Conservation (phyloP, 345 rosid genomes). For the Camelina neglecta region DNA sequence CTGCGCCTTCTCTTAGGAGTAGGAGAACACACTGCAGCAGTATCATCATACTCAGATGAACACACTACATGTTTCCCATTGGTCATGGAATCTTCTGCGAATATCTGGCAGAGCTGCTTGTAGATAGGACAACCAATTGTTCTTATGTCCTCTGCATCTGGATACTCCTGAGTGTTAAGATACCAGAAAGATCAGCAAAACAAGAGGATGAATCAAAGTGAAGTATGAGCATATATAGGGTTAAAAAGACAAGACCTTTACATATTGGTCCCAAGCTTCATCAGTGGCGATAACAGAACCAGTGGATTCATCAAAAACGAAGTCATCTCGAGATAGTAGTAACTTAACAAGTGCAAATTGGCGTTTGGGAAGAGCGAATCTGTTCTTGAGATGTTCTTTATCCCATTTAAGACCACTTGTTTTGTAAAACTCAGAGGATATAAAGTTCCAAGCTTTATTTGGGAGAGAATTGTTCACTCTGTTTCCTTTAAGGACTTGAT, state of each 20-base stretch:
- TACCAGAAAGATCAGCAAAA: constrained; percentile 17
- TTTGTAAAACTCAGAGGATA: constrained; percentile 39
- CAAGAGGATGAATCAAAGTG: not conserved
- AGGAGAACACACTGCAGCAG: constrained; percentile 37
- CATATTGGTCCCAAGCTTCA: constrained; percentile 53
- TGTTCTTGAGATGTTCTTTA: constrained; percentile 52
- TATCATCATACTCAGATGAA: constrained; percentile 51
- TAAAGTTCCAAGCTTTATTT: no score
- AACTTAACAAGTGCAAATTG: constrained; percentile 50
- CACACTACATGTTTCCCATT: no score
- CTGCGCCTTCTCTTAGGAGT: constrained; percentile 55
- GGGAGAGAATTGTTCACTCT: no score
- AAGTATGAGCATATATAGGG: not conserved
- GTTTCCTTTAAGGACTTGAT: no score
- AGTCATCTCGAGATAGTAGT: constrained; percentile 50
- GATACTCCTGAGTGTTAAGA: constrained; percentile 47
- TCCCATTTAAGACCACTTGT: constrained; percentile 54
- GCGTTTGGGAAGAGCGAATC: constrained; percentile 48
- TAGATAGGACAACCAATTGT: constrained; percentile 55
- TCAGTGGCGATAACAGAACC: constrained; percentile 48
- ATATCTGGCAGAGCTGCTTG: constrained; percentile 46
- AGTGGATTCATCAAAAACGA: constrained; percentile 50
- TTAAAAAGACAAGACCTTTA: constrained; percentile 46
- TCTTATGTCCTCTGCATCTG: constrained; percentile 59
- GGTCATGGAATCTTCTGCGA: no score